Conservation (phyloP, 352 stramenopile genomes). For the Phytopythium montanum region DNA sequence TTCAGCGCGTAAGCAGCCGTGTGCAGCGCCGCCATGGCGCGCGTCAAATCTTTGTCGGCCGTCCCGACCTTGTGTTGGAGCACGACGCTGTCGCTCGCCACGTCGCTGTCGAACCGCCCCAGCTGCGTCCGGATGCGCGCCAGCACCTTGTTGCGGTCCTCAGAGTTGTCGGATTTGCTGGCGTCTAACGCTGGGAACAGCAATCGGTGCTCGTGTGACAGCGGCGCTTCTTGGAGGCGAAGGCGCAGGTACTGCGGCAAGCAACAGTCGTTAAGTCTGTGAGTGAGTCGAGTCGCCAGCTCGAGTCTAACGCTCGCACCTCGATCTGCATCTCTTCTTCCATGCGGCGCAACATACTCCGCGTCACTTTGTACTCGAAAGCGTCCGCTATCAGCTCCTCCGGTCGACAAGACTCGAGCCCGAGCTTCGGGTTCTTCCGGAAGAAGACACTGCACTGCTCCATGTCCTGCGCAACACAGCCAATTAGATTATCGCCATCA, state of each 20-base stretch:
- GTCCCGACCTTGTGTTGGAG: conserved; percentile 75
- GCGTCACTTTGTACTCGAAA: conserved; percentile 66
- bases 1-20: conserved; percentile 56
- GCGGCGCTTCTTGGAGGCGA: conserved; percentile 50
- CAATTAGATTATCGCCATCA: not conserved
- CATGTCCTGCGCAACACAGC: conserved; percentile 40
- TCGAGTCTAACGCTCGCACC: conserved; percentile 19
- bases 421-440: conserved; percentile 49
- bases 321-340: conserved; percentile 70
- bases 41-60: conserved; percentile 53
- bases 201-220: conserved; percentile 60
- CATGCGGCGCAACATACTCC: conserved; percentile 44
- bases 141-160: conserved; percentile 29
- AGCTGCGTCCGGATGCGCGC: conserved; percentile 62
- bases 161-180: not conserved
- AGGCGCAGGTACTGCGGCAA: conserved; percentile 64
- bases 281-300: not conserved
- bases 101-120: conserved; percentile 49
- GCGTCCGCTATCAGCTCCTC: conserved; percentile 40
- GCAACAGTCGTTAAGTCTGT: not conserved
- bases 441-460: conserved; percentile 74
- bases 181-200: conserved; percentile 65
- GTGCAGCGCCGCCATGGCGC: conserved; percentile 47
- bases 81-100: conserved; percentile 67
- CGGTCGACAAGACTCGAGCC: conserved; percentile 31